phyloP scores from a whole-genome alignment of 2,329 filamentous ascomycete genomes.

The Colletotrichum eremochloae region DNA sequence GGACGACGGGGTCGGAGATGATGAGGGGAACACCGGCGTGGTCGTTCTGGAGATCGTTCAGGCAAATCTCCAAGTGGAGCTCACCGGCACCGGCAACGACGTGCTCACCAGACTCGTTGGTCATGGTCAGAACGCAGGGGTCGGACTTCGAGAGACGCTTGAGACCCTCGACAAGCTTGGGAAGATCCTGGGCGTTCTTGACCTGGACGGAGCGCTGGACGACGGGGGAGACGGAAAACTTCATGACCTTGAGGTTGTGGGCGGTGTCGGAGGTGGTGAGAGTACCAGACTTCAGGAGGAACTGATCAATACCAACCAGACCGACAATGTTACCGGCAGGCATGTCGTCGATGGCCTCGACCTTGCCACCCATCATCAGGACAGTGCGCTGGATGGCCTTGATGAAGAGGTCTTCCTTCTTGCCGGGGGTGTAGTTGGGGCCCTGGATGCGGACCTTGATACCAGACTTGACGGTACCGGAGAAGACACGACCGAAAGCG shows the following conservation, averaged over 20 bases:
- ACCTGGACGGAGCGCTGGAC: constrained; percentile 98
- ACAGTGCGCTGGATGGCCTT: constrained; percentile 99
- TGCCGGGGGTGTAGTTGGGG: constrained; percentile 97
- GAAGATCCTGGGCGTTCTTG: constrained; percentile 99
- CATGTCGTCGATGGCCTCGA: constrained; percentile 98
- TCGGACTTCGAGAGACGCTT: constrained; percentile 99
- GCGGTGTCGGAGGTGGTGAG: constrained; percentile 96
- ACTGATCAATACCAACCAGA: constrained; percentile 99
- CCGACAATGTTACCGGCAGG: constrained; percentile 99
- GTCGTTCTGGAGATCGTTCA: constrained; percentile 99
- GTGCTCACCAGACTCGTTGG: constrained; percentile 96
- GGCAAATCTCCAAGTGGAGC: constrained; percentile 99
- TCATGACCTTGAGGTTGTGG: constrained; percentile 99
- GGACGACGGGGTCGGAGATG: constrained; percentile 97
- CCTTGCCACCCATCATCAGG: constrained; percentile 99
- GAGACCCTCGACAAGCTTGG: constrained; percentile 99
- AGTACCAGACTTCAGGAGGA: constrained; percentile 99
- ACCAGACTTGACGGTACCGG: constrained; percentile 97
- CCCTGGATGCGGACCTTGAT: constrained; percentile 99
- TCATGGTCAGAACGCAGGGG: constrained; percentile 94
- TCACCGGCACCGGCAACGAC: constrained; percentile 99
- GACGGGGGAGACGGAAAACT: constrained; percentile 99
- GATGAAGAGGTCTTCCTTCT: constrained; percentile 99
- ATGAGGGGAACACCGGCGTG: constrained; percentile 98
- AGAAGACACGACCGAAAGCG: constrained; percentile 99